Conservation (phyloP, 176 grass and related monocot genomes). For the Guadua angustifolia region DNA sequence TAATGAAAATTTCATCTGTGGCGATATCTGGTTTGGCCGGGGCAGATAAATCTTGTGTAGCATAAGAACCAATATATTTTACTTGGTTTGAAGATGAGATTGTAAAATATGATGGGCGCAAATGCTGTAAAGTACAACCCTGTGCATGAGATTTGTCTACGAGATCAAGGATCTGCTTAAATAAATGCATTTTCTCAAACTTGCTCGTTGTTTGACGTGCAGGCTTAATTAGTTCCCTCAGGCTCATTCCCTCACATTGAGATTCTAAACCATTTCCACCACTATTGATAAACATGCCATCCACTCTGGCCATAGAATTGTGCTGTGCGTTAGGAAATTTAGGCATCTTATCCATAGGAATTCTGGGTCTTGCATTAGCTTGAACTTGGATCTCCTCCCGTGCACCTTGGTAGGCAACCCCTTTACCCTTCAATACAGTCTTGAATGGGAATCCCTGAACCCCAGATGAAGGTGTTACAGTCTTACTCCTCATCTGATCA, state of each 20-base stretch:
- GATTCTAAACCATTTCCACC: constrained; percentile 43
- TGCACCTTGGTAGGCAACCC: constrained; percentile 42
- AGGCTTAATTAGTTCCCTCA: constrained; percentile 79
- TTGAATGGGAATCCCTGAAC: constrained; percentile 53
- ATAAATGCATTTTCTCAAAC: constrained; percentile 79
- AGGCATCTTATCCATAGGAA: constrained; percentile 54
- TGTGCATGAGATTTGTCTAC: constrained; percentile 71
- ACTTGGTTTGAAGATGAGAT: constrained; percentile 59
- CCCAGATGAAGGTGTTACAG: constrained; percentile 38
- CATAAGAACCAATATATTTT: constrained; percentile 75
- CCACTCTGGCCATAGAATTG: constrained; percentile 45
- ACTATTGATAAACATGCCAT: constrained; percentile 38
- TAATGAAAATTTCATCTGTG: constrained; percentile 53
- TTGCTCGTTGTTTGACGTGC: constrained; percentile 59
- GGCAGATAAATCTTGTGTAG: constrained; percentile 55
- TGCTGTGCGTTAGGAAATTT: constrained; percentile 38
- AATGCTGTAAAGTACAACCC: constrained; percentile 67
- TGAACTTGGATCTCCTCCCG: constrained; percentile 50
- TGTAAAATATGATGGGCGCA: constrained; percentile 80
- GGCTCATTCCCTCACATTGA: constrained; percentile 50
- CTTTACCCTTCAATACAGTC: constrained; percentile 80
- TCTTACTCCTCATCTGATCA: constrained; percentile 56
- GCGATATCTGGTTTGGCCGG: constrained; percentile 34
- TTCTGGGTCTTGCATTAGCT: constrained; percentile 50
- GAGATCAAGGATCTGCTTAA: constrained; percentile 80